Conservation (phyloP, 2,329 filamentous ascomycete species). For the Colletotrichum sublineola region DNA sequence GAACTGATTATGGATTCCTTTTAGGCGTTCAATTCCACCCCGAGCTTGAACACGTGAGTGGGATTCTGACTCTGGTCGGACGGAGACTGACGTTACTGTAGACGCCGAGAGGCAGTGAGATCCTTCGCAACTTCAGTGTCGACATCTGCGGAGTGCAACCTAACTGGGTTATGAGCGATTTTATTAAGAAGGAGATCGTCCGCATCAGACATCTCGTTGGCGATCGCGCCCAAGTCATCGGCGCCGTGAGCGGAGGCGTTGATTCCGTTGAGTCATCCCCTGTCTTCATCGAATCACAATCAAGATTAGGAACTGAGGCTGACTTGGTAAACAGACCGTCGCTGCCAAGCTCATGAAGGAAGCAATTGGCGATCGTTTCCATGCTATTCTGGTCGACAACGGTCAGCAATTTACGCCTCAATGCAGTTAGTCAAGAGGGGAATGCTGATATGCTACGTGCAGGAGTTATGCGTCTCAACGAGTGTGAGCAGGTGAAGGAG, state of each 20-base stretch:
- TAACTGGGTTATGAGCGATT: constrained; percentile 89
- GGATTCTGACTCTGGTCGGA: background rate
- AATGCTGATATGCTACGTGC: constrained; percentile 1
- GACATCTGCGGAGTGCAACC: constrained; percentile 82
- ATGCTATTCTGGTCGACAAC: constrained; percentile 88
- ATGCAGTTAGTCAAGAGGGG: no score
- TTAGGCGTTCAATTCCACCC: constrained; percentile 87
- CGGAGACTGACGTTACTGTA: constrained; percentile 60
- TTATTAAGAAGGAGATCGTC: constrained; percentile 83
- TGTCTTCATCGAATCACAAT: no score
- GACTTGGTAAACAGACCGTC: constrained; percentile 69
- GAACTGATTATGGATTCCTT: background rate
- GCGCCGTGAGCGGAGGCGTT: constrained; percentile 78
- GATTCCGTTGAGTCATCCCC: constrained; percentile 58
- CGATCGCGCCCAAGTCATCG: constrained; percentile 82
- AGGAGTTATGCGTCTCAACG: constrained; percentile 82
- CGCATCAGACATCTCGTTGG: constrained; percentile 88
- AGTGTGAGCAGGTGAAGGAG: constrained; percentile 85
- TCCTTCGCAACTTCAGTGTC: constrained; percentile 87
- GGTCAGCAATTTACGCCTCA: constrained; percentile 56
- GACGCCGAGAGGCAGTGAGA: constrained; percentile 75
- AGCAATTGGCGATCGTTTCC: constrained; percentile 84
- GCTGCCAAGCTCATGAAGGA: constrained; percentile 87
- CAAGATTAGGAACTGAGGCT: background rate
- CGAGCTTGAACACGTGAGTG: constrained; percentile 67